Evolutionary conservation across 1,284 basidiomycete genomes (phyloP), one percentile per base, ranked within the genome.

Genomic region (Trichosporon coremiiforme): DNA sequence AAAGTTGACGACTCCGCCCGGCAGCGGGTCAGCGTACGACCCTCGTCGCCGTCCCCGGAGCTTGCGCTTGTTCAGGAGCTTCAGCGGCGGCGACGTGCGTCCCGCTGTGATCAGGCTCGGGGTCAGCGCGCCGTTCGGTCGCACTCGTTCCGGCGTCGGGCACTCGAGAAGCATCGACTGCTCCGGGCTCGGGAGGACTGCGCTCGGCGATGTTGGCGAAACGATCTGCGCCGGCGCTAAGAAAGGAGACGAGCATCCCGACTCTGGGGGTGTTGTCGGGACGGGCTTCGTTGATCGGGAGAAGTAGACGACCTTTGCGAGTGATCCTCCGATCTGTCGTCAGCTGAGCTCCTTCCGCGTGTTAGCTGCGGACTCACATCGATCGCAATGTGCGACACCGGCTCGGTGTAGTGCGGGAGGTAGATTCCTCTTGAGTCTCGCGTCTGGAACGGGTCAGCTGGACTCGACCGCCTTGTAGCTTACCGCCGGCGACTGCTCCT

Each of bases 271-370:
- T 0, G 80, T 79, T 17, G 75, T 75, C 7, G 76, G 67, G 5
- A 79, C 71, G n/a, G 79, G 79, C 9, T 74, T 67, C 8, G 90
- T 89, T 17, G 93, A 94, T 55, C 95, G 90, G 67, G 94, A 97
- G 83, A 99, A 99, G 85, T 98, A 99, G 77, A 98, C 94, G 69
- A 99, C 93, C 84, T 99, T 99, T 72, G 96, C 96, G 13, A 99
- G 86, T 4, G 95, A 98, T 41, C 96, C 96, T 47, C 97, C 96
- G 78, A 99, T 91, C 94, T 97, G 79, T 15, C 35, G 64, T 68
- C 31, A 69, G 68, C 9, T 22, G 20, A 33, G 15, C 22, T 17
- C 17, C 25, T 25, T 17, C 1, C 8, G 4, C 20, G 6, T 9
- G 17, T 9, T 10, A 45, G 36, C 36, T 20, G 33, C 9, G 8